Evolutionary conservation across 768 basidiomycete genomes (phyloP).

Genomic region (Leucocoprinus birnbaumii): DNA sequence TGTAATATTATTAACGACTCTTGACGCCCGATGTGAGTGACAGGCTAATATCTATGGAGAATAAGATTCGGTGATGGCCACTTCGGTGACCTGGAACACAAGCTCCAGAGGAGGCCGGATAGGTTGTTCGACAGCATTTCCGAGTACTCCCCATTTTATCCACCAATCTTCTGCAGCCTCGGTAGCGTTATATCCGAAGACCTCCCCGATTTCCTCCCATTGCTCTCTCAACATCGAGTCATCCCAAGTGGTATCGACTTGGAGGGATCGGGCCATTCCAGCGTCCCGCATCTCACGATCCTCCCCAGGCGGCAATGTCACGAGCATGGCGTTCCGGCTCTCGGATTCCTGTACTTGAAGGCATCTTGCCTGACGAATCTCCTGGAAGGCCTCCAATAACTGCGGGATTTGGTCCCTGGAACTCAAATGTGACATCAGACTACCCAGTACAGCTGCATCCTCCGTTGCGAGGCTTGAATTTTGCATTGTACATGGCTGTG

Average conservation of each 20-base stretch:
- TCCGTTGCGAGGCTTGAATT: constrained; percentile 46
- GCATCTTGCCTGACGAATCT: constrained; percentile 45
- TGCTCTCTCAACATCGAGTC: constrained; percentile 36
- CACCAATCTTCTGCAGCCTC: constrained; percentile 60
- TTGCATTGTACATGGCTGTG: constrained; percentile 48
- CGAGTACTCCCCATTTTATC: constrained; percentile 46
- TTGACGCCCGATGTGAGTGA: background rate
- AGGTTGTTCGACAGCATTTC: background rate
- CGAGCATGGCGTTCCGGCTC: constrained; percentile 36
- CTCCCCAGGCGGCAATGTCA: constrained; percentile 41
- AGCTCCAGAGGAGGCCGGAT: constrained; percentile 16
- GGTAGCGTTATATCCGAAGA: constrained; percentile 48
- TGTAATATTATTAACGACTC: constrained; percentile 1
- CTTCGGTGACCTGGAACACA: constrained; percentile 17
- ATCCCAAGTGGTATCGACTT: constrained; percentile 28
- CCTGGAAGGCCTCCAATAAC: constrained; percentile 48
- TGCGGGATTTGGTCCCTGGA: constrained; percentile 40
- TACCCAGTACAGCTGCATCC: constrained; percentile 55
- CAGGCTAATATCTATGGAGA: background rate
- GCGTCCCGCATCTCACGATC: constrained; percentile 39
- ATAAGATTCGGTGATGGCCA: constrained; percentile 12
- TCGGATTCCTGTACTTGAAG: constrained; percentile 40
- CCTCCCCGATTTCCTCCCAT: constrained; percentile 44
- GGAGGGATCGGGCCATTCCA: constrained; percentile 26
- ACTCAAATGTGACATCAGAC: constrained; percentile 47